Base-by-base conservation (phyloP, 1,284 basidiomycete species). In the Uromyces viciae-fabae region DNA sequence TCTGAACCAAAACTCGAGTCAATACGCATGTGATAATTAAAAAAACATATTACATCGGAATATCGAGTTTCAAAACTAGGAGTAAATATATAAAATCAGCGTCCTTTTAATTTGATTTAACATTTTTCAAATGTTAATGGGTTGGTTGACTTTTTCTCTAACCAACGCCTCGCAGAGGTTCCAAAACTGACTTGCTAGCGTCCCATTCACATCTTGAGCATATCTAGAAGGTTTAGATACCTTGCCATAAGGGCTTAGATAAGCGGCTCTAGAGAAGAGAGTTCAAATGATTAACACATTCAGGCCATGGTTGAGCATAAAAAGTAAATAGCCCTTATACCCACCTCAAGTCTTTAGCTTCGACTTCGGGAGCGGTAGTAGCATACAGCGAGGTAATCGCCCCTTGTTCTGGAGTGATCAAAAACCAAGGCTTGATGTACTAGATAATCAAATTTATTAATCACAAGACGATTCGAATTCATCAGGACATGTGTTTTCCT, bases 361-460 rank as follows among this genome's bases (percentile, higher is more conserved):
- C 49, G 0, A 79, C 54, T 54, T 79, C 76, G 33, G 52, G 64
- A 22, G 33, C 62, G 17, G 76, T 79, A 9, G 76, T 64, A 8
- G 46, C 76, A 46, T 78, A 78, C 3, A 78, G 60, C 28, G 22
- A 52, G 17, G 64, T 79, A 38, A 79, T 79, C 7, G 76, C 66
- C 8, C 76, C 76, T 0, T 79, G 22, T 42, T 79, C 52, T n/a
- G 76, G 64, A 4, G 49, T 69, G 25, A 79, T 40, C 9, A 72
- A 58, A n/a, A 79, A 2, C 22, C 46, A 79, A n/a, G 42, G 40
- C 60, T 79, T 52, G 0, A 71, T 15, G n/a, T 36, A 58, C 76
- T 79, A 11, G 14, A 68, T n/a, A 28, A 62, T 17, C 66, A n/a
- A n/a, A n/a, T n/a, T n/a, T n/a, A n/a, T n/a, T n/a, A n/a, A n/a